Percentiles rank a stretch among this genome's conserved stretches.
phyloP scores from a whole-genome alignment of 352 stramenopile species.

The Phytophthora aleatoria region DNA sequence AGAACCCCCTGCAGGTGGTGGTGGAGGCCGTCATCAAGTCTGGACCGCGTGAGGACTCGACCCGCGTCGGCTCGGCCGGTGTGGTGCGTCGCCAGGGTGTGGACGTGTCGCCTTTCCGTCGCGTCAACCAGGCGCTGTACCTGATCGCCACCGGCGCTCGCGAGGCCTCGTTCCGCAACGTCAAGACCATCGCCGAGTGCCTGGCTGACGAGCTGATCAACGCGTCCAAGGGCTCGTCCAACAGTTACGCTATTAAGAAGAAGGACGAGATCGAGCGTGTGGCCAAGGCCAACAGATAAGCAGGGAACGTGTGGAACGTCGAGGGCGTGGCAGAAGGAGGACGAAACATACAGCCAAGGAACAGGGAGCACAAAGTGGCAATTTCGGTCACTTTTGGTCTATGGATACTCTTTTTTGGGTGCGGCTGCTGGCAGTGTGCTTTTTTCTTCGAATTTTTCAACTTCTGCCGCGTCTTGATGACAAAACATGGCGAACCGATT shows the following conservation, averaged over 20 bases:
- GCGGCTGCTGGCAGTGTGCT: neutral
- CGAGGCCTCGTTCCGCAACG: constrained; percentile 99
- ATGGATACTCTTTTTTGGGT: constrained; percentile 1
- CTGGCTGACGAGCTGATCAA: constrained; percentile 99
- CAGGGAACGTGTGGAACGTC: constrained; percentile 17
- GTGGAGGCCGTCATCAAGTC: constrained; percentile 93
- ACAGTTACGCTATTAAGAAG: constrained; percentile 99
- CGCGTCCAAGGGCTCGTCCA: constrained; percentile 98
- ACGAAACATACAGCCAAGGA: constrained; percentile 3
- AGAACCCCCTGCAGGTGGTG: constrained; percentile 99
- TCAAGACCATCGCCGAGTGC: constrained; percentile 99
- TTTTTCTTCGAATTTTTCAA: constrained; percentile 4
- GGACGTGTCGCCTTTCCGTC: constrained; percentile 99
- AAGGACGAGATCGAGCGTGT: constrained; percentile 99
- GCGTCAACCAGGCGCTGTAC: constrained; percentile 99
- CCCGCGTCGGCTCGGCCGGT: constrained; percentile 98
- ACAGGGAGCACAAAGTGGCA: constrained; percentile 3
- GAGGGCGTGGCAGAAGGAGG: constrained; percentile 6
- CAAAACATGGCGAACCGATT: constrained; percentile 28
- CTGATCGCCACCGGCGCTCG: constrained; percentile 97
- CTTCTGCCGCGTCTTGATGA: constrained; percentile 26
- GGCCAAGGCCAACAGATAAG: constrained; percentile 99
- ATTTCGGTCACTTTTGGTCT: neutral
- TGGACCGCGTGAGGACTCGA: constrained; percentile 99
- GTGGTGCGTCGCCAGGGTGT: constrained; percentile 99